A percentile compares a stretch with the other conserved stretches of the same genome.
These are phyloP conservation scores for Dioszegia hungarica DNA, from an alignment of 768 basidiomycete genomes.

Conservation along the genomic window DNA sequence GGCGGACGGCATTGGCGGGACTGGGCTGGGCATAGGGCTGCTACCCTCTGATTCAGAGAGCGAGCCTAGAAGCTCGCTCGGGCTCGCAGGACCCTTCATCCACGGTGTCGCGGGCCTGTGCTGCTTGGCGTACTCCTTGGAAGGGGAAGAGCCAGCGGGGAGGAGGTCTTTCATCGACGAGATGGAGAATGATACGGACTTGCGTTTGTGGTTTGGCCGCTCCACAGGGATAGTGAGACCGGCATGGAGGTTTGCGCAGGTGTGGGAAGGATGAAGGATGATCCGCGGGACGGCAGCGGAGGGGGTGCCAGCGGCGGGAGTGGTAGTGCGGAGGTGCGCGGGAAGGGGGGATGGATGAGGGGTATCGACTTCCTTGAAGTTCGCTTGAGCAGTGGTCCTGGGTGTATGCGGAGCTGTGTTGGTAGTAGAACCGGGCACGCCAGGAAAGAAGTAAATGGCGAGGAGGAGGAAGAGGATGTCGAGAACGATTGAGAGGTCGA, in stretches of 20 bases:
- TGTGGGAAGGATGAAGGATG: slow-evolving; percentile 2
- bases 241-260: background rate
- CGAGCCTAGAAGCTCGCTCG: background rate
- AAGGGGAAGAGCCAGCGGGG: background rate
- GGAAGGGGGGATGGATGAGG: slow-evolving; percentile 8
- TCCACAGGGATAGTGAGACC: background rate
- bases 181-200: slow-evolving; percentile 19
- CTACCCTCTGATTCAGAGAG: background rate
- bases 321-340: background rate
- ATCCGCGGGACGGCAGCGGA: slow-evolving; percentile 5
- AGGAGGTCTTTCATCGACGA: slow-evolving; percentile 16
- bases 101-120: slow-evolving; percentile 13
- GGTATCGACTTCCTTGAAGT: background rate
- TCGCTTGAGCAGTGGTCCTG: background rate
- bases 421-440: background rate
- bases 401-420: background rate
- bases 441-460: slow-evolving; percentile 11
- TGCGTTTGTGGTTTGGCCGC: background rate
- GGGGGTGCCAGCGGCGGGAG: no score
- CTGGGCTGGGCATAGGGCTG: slow-evolving; percentile 8
- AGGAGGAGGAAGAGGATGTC: slow-evolving; percentile 15
- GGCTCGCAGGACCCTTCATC: slow-evolving; percentile 7
- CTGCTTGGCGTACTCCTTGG: background rate
- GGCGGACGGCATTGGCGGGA: background rate
- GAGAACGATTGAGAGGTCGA: slow-evolving; percentile 9